phyloP scores from a whole-genome alignment of 306 rosid species.

The Myrica gale region DNA sequence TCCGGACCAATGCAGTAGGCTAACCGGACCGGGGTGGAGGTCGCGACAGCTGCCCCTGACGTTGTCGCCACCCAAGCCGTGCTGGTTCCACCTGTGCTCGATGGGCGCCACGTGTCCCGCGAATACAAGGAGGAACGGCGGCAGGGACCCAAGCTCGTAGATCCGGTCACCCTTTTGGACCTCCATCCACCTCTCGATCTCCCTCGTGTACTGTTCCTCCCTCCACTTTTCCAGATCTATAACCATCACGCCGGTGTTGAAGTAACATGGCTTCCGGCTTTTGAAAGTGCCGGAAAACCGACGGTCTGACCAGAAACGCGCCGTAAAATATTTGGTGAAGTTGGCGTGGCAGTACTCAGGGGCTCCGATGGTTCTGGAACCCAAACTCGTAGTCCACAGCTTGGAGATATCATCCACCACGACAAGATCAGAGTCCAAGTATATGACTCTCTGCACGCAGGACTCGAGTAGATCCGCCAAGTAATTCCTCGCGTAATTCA shows the following conservation, averaged over 20 bases:
- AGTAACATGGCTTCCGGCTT: conserved; percentile 57
- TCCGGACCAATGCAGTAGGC: conserved; percentile 81
- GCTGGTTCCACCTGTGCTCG: conserved; percentile 83
- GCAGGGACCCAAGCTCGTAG: conserved; percentile 73
- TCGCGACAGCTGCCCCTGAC: conserved; percentile 67
- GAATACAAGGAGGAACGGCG: conserved; percentile 69
- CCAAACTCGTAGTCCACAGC: conserved; percentile 56
- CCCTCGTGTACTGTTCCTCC: conserved; percentile 40
- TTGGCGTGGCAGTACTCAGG: conserved; percentile 84
- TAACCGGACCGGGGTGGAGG: conserved; percentile 69
- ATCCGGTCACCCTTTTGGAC: conserved; percentile 65
- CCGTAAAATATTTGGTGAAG: conserved; percentile 64
- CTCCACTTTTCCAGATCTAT: conserved; percentile 76
- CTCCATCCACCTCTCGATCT: conserved; percentile 75
- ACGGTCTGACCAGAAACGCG: conserved; percentile 52
- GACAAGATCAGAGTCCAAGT: conserved; percentile 70
- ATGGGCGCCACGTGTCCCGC: conserved; percentile 79
- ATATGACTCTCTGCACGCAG: conserved; percentile 63
- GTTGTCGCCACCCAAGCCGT: conserved; percentile 78
- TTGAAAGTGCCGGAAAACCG: conserved; percentile 34
- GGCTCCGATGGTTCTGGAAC: conserved; percentile 52
- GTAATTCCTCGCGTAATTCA: conserved; percentile 76
- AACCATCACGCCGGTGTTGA: conserved; percentile 86
- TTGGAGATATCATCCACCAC: conserved; percentile 61
- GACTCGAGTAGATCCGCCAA: conserved; percentile 56